Conservation (phyloP, 73 alveolate genomes). For the Symbiodinium pilosum region DNA sequence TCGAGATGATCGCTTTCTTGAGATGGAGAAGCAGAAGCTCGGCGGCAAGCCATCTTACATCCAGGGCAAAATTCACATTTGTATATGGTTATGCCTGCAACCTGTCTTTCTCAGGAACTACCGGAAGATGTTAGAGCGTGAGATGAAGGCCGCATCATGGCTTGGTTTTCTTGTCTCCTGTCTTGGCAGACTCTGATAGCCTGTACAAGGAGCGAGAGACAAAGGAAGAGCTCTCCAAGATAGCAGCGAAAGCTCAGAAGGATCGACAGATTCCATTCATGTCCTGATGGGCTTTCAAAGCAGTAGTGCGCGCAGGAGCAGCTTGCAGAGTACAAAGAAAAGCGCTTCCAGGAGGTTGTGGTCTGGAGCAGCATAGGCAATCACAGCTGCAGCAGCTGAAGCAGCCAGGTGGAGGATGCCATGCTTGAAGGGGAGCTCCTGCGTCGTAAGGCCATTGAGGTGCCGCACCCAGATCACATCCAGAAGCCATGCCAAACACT, state of each 20-base stretch:
- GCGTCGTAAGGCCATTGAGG: conserved; percentile 97
- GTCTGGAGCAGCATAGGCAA: not conserved
- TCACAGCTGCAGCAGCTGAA: not conserved
- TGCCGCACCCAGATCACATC: conserved; percentile 56
- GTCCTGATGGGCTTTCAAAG: not conserved
- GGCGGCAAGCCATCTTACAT: not conserved
- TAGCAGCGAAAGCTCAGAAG: conserved; percentile 82
- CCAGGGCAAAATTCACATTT: no score
- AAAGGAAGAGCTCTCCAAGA: conserved; percentile 90
- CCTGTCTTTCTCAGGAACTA: conserved; percentile 95
- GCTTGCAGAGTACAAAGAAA: conserved; percentile 96
- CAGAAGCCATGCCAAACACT: no score
- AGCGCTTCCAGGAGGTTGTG: conserved; percentile 96
- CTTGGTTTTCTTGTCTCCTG: no score
- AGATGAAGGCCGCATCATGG: conserved; percentile 95
- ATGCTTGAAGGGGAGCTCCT: conserved; percentile 98
- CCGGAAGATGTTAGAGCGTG: conserved; percentile 96
- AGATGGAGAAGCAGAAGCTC: conserved; percentile 96
- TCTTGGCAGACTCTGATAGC: no score
- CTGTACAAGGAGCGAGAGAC: conserved; percentile 57
- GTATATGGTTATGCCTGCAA: no score
- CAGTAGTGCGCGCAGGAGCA: conserved; percentile 89
- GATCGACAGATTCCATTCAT: not conserved
- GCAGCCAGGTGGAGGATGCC: conserved; percentile 97
- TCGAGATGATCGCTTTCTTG: conserved; percentile 97